These are phyloP conservation scores for Alternaria dauci DNA, from an alignment of 2,329 filamentous ascomycete species.

Conservation along the genomic window DNA sequence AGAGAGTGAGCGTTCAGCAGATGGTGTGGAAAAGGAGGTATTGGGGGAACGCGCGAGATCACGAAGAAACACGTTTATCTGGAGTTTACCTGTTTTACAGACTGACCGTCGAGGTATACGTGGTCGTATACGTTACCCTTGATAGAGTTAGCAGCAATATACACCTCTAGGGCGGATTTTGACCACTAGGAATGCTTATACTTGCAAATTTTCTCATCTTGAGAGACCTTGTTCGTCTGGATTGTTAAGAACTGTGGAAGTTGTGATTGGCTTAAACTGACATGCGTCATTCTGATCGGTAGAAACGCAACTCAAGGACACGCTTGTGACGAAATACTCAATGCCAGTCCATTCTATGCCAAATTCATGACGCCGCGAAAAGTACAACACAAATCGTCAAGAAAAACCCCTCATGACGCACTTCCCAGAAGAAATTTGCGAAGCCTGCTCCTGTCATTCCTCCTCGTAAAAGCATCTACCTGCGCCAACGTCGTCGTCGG, in stretches of 20 bases:
- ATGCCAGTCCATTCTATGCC: neutral
- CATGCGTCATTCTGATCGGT: no score
- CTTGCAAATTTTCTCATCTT: no score
- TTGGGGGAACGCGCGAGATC: neutral
- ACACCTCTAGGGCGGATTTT: neutral
- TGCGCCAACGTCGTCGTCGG: slow-evolving; percentile 6
- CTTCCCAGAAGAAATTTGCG: neutral
- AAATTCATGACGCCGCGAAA: neutral
- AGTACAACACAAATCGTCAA: neutral
- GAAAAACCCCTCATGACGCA: neutral
- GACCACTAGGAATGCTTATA: no score
- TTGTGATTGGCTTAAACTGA: no score
- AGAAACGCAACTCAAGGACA: neutral
- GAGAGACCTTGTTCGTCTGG: no score
- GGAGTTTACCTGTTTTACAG: neutral
- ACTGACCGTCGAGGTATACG: neutral
- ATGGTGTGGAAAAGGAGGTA: neutral
- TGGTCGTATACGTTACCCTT: neutral
- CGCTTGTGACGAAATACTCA: neutral
- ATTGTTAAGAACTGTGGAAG: no score
- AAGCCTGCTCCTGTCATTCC: neutral
- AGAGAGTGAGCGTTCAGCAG: neutral
- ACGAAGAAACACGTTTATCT: neutral
- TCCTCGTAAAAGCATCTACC: slow-evolving; percentile 10
- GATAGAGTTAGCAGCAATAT: neutral